Conservation (phyloP, 2,329 filamentous ascomycete genomes). For the Raffaelea deltoideospora region DNA sequence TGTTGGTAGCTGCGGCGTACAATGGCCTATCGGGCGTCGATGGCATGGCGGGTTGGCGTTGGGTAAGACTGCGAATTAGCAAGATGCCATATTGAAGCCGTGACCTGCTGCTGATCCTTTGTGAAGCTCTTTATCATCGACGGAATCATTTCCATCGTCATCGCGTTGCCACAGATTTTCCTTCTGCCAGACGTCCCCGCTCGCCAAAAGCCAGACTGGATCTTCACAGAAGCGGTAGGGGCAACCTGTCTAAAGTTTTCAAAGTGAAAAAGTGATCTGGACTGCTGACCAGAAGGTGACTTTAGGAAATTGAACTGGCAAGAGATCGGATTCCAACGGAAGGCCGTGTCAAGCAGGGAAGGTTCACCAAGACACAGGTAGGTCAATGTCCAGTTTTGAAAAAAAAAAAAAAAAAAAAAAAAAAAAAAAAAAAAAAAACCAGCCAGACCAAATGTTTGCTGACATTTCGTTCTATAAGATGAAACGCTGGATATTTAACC, state of each 20-base stretch:
- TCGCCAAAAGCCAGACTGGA: slow-evolving; percentile 16
- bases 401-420: too few species aligned
- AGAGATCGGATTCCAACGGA: slow-evolving; percentile 7
- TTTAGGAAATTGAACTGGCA: slow-evolving; percentile 6
- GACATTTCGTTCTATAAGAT: too few species aligned
- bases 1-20: slow-evolving; percentile 25
- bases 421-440: background rate
- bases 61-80: slow-evolving; percentile 11
- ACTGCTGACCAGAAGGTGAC: background rate
- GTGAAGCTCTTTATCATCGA: slow-evolving; percentile 34
- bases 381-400: too few species aligned
- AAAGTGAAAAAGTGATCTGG: too few species aligned
- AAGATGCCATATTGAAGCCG: too few species aligned
- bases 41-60: slow-evolving; percentile 33
- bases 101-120: background rate
- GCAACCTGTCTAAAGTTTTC: too few species aligned
- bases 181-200: slow-evolving; percentile 25
- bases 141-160: slow-evolving; percentile 36
- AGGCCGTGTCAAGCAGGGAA: slow-evolving; percentile 5
- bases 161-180: slow-evolving; percentile 33
- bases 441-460: too few species aligned
- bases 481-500: slow-evolving; percentile 2
- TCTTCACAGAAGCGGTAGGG: slow-evolving; percentile 2
- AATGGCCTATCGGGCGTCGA: slow-evolving; percentile 29
- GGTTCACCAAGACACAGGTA: slow-evolving; percentile 3